Evolutionary conservation across 208 protist genomes (phyloP).

Genomic region (Trypanosoma scelopori): DNA sequence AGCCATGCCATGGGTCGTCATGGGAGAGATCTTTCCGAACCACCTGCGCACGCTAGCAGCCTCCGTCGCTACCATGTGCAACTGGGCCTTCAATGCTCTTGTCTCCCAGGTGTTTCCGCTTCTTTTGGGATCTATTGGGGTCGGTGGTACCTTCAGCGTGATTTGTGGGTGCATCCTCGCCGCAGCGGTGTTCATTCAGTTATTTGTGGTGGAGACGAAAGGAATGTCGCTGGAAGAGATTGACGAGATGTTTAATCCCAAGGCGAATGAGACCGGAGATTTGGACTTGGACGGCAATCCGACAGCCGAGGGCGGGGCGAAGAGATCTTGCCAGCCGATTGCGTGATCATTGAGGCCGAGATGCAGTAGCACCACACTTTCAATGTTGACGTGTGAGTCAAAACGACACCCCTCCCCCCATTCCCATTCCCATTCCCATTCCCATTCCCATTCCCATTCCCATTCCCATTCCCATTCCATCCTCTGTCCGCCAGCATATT

Average conservation of each 20-base stretch:
- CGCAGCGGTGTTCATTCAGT: conserved; percentile 68
- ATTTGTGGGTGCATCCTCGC: conserved; percentile 63
- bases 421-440: not conserved
- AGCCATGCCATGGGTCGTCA: conserved; percentile 91
- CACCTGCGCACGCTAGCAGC: conserved; percentile 74
- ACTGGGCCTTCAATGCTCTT: conserved; percentile 87
- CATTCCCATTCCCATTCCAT: not conserved
- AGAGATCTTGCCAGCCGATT: too few relatives aligned
- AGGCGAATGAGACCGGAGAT: not conserved
- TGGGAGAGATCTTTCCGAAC: conserved; percentile 89
- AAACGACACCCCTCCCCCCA: not conserved
- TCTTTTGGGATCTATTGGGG: conserved; percentile 79
- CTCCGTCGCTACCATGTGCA: conserved; percentile 89
- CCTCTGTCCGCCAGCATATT: too few relatives aligned
- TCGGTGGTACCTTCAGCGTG: conserved; percentile 80
- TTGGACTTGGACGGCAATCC: not conserved
- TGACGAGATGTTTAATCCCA: conserved; percentile 63
- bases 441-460: not conserved
- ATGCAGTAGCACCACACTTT: too few relatives aligned
- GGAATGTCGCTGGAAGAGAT: conserved; percentile 85
- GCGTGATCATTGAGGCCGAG: not conserved
- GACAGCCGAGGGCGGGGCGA: not conserved
- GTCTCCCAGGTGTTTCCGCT: conserved; percentile 89
- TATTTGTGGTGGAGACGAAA: conserved; percentile 89
- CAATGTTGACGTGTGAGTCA: not conserved